Base-by-base conservation (phyloP, 352 stramenopile genomes). In the Phytophthora meadii region DNA sequence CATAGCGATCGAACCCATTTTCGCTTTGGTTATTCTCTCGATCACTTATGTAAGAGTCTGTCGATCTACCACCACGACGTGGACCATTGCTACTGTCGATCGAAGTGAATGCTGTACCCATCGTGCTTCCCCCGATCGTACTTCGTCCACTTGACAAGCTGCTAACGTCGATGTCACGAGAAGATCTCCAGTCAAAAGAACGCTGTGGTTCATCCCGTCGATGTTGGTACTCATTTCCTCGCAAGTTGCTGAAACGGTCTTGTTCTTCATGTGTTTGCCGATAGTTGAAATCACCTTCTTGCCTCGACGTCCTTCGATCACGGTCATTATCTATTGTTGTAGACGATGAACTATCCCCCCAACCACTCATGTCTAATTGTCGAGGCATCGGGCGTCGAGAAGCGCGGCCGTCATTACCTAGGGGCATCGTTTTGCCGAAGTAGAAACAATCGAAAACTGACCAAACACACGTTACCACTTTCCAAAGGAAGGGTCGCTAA, bases 341-440 rank as follows among this genome's bases (percentile, higher is more conserved):
- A 27, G 66, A 39, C n/a, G 69, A 46, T 2, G 42, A 34, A 28
- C 77, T 71, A 27, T 56, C 34, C 12, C 54, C 68, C 75, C 75
- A 88, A 45, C 70, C 57, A 27, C 61, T 71, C 42, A 84, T 70
- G 42, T 90, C 72, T 11, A 90, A 68, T 54, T 86, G 78, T 19
- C 81, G 72, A 10, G 81, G 81, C 36, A 80, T 47, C 12, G 78
- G 81, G 2, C 81, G 71, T 19, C 76, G 71, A 52, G 78, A 54
- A 8, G 65, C 42, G 7, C 61, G 63, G 6, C 53, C 54, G 24
- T 87, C 72, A 32, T 47, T 61, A 65, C 65, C 44, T 62, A 57
- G n/a, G 42, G 65, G 27, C 65, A 74, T 74, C 39, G 40, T 51
- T 45, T 69, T 8, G 54, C 47, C 32, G 3, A 45, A 25, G 44